A percentile compares a stretch with the other conserved stretches of the same genome.
These are phyloP conservation scores for Monotropa hypopitys DNA, from an alignment of 179 eudicot species.

Conservation along the genomic window DNA sequence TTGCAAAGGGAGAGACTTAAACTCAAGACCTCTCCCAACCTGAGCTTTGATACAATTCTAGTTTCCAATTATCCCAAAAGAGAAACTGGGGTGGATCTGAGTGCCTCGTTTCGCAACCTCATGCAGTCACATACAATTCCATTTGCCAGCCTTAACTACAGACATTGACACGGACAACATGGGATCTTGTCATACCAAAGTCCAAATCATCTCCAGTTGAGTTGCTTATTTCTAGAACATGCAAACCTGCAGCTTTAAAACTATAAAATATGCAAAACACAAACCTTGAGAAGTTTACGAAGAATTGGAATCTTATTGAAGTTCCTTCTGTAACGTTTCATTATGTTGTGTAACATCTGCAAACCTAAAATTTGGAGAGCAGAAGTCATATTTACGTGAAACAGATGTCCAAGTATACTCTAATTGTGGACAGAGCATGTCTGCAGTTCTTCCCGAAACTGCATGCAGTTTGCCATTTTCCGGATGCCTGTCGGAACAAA, in stretches of 20 bases:
- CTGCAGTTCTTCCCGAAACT: too few relatives aligned
- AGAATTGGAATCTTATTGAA: slow-evolving; percentile 78
- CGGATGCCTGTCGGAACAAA: too few relatives aligned
- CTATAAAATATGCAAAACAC: not conserved
- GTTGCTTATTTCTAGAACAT: not conserved
- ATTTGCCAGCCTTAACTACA: not conserved
- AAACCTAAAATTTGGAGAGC: slow-evolving; percentile 40
- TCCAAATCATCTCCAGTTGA: not conserved
- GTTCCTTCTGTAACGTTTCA: slow-evolving; percentile 70
- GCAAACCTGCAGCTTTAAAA: not conserved
- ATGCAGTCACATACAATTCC: not conserved
- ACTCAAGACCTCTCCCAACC: not conserved
- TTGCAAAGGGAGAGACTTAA: not conserved
- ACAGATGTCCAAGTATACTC: not conserved
- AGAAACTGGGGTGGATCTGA: not conserved
- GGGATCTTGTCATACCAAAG: not conserved
- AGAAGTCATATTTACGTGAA: slow-evolving; percentile 6
- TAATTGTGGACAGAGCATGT: too few relatives aligned
- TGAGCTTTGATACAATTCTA: not conserved
- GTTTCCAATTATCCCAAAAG: not conserved
- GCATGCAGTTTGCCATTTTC: too few relatives aligned
- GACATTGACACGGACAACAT: not conserved
- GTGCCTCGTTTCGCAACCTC: not conserved
- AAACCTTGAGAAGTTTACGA: slow-evolving; percentile 90
- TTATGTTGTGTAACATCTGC: slow-evolving; percentile 91